phyloP scores from a whole-genome alignment of 257 asterid species.

The Gentiana dahurica region DNA sequence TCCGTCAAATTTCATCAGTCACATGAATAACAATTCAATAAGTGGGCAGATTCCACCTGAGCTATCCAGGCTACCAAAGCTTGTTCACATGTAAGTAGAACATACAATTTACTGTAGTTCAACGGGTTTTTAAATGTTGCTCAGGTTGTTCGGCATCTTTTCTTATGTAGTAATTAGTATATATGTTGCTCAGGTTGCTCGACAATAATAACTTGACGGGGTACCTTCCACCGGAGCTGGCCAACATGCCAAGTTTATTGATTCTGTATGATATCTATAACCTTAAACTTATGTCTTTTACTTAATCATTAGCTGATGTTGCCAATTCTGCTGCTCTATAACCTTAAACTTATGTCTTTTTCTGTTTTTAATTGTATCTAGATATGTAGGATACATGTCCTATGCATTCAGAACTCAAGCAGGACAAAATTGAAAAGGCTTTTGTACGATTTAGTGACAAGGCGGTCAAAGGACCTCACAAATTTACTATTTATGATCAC shows the following conservation, averaged over 20 bases:
- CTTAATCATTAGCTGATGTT: neutral
- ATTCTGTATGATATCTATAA: conserved; percentile 55
- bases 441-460: too few species aligned
- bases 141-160: neutral
- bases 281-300: neutral
- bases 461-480: too few species aligned
- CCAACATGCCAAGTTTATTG: conserved; percentile 42
- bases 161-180: neutral
- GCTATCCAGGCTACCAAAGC: conserved; percentile 71
- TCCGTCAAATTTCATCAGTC: conserved; percentile 38
- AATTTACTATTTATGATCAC: too few species aligned
- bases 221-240: conserved; percentile 72
- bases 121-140: too few species aligned
- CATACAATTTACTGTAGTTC: neutral
- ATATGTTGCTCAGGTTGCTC: conserved; percentile 60
- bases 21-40: conserved; percentile 94
- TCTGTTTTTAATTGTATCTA: too few species aligned
- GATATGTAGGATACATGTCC: too few species aligned
- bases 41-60: conserved; percentile 80
- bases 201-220: conserved; percentile 96
- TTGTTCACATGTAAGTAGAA: conserved; percentile 85
- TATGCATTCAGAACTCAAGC: too few species aligned
- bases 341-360: too few species aligned
- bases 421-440: too few species aligned
- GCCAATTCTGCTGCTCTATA: too few species aligned